Conservation (phyloP, 192 early-diverging fungal genomes). For the Pilaira anomala region DNA sequence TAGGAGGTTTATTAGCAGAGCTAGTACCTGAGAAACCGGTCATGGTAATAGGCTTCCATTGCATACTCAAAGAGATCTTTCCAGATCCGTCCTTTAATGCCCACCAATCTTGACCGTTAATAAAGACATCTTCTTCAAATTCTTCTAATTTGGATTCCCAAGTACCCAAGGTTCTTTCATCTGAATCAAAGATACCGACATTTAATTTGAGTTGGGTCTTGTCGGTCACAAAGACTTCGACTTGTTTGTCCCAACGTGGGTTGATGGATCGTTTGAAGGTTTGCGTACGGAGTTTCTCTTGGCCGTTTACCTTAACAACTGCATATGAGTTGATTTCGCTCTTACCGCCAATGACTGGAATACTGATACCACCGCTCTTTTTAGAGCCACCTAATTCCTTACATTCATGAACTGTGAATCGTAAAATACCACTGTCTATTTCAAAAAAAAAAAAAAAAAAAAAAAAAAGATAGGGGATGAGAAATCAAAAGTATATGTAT, state of each 20-base stretch:
- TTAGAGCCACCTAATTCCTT: conserved; percentile 58
- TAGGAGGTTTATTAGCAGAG: conserved; percentile 58
- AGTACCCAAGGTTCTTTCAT: conserved; percentile 37
- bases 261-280: conserved; percentile 69
- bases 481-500: too few species aligned
- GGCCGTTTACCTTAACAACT: conserved; percentile 54
- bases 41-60: conserved; percentile 82
- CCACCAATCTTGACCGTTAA: conserved; percentile 45
- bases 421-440: conserved; percentile 64
- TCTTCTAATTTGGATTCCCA: conserved; percentile 36
- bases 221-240: conserved; percentile 73
- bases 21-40: conserved; percentile 43
- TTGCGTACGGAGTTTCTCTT: conserved; percentile 53
- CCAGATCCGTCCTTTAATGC: conserved; percentile 38
- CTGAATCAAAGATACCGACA: conserved; percentile 57
- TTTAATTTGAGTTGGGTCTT: conserved; percentile 54
- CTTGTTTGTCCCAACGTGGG: conserved; percentile 75
- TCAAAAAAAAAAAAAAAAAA: too few species aligned
- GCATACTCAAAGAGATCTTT: conserved; percentile 39
- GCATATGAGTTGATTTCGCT: conserved; percentile 47
- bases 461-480: too few species aligned
- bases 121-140: conserved; percentile 25
- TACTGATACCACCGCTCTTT: conserved; percentile 22
- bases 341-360: conserved; percentile 35
- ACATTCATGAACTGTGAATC: conserved; percentile 63